phyloP scores from a whole-genome alignment of 2,329 filamentous ascomycete genomes.

The Ophiostoma piceae region DNA sequence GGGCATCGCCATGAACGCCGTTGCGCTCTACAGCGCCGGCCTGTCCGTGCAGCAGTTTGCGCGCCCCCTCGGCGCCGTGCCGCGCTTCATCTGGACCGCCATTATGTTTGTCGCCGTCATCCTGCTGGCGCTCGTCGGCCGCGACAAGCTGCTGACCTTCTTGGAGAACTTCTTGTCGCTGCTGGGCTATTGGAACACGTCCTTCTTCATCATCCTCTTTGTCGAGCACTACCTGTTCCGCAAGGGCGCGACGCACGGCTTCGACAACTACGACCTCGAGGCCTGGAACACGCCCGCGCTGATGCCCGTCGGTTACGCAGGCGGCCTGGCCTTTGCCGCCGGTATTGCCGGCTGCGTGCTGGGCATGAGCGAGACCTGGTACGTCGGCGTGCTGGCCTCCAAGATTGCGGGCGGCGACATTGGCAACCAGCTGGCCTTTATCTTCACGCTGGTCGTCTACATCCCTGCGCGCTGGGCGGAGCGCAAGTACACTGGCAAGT shows the following conservation, averaged over 20 bases:
- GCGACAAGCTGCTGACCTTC: slow-evolving; percentile 40
- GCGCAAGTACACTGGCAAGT: slow-evolving; percentile 42
- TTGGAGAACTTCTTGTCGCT: slow-evolving; percentile 45
- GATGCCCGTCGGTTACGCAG: slow-evolving; percentile 43
- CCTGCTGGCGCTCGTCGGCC: slow-evolving; percentile 41
- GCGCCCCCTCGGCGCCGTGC: slow-evolving; percentile 40
- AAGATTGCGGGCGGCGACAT: slow-evolving; percentile 47
- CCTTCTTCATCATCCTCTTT: slow-evolving; percentile 45
- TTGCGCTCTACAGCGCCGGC: slow-evolving; percentile 40
- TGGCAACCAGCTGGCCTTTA: slow-evolving; percentile 49
- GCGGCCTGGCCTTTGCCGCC: slow-evolving; percentile 40
- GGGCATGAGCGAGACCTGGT: slow-evolving; percentile 57
- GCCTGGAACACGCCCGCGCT: slow-evolving; percentile 43
- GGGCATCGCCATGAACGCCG: slow-evolving; percentile 44
- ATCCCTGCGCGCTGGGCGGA: slow-evolving; percentile 46
- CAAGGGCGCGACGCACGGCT: slow-evolving; percentile 32
- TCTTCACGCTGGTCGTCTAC: slow-evolving; percentile 45
- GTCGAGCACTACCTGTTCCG: slow-evolving; percentile 47
- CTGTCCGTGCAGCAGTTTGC: slow-evolving; percentile 41
- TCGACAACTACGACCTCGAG: slow-evolving; percentile 44
- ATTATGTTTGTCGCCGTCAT: slow-evolving; percentile 44
- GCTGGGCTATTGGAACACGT: slow-evolving; percentile 48
- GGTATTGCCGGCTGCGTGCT: slow-evolving; percentile 48
- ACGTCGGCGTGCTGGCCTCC: slow-evolving; percentile 42
- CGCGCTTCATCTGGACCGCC: slow-evolving; percentile 45